phyloP scores from a whole-genome alignment of 441 rosid genomes.

The Populus hybrid region DNA sequence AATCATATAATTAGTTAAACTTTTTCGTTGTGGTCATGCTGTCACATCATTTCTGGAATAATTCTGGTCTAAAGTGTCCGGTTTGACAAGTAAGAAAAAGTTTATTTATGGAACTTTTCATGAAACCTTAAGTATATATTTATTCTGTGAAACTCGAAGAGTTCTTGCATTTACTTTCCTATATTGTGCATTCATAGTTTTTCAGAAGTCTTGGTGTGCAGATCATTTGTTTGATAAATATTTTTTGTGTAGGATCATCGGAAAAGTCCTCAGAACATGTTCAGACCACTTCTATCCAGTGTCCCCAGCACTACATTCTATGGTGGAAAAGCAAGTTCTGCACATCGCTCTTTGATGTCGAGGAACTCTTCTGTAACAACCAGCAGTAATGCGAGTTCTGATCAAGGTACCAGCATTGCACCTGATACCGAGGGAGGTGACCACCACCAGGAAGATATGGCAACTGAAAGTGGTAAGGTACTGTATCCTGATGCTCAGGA shows the following conservation, averaged over 20 bases:
- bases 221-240: conserved; percentile 20
- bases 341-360: conserved; percentile 56
- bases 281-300: conserved; percentile 96
- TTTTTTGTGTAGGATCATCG: conserved; percentile 68
- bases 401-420: conserved; percentile 48
- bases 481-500: conserved; percentile 43
- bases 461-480: conserved; percentile 35
- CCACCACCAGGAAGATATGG: conserved; percentile 39
- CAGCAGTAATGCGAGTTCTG: conserved; percentile 64
- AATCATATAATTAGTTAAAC: background rate
- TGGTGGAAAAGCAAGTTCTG: conserved; percentile 61
- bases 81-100: background rate
- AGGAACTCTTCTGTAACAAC: conserved; percentile 68
- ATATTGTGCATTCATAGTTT: background rate
- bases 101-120: background rate
- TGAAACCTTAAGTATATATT: background rate
- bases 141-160: background rate
- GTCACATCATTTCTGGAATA: background rate
- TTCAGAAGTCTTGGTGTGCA: conserved; percentile 13
- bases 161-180: background rate
- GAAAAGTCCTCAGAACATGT: conserved; percentile 94
- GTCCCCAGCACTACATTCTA: conserved; percentile 88
- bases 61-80: background rate
- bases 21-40: background rate
- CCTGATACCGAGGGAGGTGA: conserved; percentile 56